A percentile compares a stretch with the other conserved stretches of the same genome.
These are phyloP conservation scores for Microascus cirrosus DNA, from an alignment of 2,329 filamentous ascomycete genomes.

Conservation along the genomic window DNA sequence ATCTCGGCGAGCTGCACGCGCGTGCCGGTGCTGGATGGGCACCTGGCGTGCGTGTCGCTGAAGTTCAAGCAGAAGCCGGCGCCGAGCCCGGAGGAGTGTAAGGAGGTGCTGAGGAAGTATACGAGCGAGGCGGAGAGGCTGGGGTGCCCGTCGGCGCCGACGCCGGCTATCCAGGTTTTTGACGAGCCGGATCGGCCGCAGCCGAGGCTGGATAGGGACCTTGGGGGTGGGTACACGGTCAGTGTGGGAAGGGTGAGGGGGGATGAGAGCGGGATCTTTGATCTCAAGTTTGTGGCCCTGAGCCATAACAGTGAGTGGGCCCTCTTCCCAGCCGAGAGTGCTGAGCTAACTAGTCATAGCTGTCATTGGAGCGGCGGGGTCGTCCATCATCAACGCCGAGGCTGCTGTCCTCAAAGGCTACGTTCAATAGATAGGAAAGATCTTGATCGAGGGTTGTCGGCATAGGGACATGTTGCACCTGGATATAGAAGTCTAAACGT, in stretches of 20 bases:
- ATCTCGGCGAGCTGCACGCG: constrained; percentile 87
- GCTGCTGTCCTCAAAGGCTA: constrained; percentile 84
- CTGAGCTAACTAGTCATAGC: constrained; percentile 41
- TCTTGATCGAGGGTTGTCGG: neutral
- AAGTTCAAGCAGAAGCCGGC: constrained; percentile 65
- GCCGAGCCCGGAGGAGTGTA: constrained; percentile 66
- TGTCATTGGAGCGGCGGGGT: constrained; percentile 91
- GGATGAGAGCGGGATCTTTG: constrained; percentile 81
- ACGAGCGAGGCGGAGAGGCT: constrained; percentile 70
- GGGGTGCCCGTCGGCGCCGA: constrained; percentile 78
- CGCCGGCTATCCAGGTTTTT: constrained; percentile 73
- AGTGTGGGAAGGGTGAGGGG: constrained; percentile 80
- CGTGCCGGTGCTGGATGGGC: constrained; percentile 89
- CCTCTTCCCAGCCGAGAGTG: neutral
- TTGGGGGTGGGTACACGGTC: constrained; percentile 78
- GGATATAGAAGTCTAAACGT: constrained; percentile 1
- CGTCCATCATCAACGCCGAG: constrained; percentile 89
- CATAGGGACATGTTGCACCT: neutral
- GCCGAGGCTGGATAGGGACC: constrained; percentile 78
- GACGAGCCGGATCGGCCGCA: constrained; percentile 86
- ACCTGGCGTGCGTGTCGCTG: constrained; percentile 88
- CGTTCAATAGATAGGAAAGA: constrained; percentile 4
- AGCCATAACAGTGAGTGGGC: constrained; percentile 59
- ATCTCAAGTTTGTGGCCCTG: constrained; percentile 87
- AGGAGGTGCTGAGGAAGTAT: constrained; percentile 69